A percentile compares a stretch with the other conserved stretches of the same genome.
phyloP scores from a whole-genome alignment of 2,329 filamentous ascomycete genomes.

The Penicillium expansum region DNA sequence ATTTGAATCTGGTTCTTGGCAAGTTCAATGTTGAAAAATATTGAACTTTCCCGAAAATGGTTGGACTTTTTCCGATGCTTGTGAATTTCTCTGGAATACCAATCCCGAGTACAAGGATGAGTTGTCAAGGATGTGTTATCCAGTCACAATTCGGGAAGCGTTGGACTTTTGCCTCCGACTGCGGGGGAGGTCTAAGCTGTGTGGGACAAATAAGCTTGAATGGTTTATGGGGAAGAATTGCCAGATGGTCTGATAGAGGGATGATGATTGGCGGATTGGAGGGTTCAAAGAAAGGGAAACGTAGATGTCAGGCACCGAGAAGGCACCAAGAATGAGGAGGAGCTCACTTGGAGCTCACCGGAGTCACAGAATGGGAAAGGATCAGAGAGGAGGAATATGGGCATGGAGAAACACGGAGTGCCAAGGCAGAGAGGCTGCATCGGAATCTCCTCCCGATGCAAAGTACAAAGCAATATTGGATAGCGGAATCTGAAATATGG shows the following conservation, averaged over 20 bases:
- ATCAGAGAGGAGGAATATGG: no score
- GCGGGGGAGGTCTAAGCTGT: constrained; percentile 6
- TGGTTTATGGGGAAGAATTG: neutral
- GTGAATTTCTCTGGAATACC: neutral
- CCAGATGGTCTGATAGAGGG: neutral
- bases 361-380: constrained; percentile 21
- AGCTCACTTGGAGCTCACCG: constrained; percentile 24
- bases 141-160: neutral
- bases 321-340: neutral
- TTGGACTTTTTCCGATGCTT: neutral
- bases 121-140: neutral
- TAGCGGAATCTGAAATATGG: no score
- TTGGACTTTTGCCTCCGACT: neutral
- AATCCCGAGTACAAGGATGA: neutral
- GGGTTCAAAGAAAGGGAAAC: neutral
- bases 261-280: neutral
- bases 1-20: neutral
- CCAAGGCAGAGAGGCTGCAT: neutral
- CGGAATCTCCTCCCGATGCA: neutral
- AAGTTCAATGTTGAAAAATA: no score
- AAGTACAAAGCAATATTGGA: no score
- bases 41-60: neutral
- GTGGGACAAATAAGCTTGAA: constrained; percentile 4
- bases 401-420: neutral
- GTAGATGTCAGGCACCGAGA: neutral